Conservation (phyloP, 345 rosid species). For the Hibiscus trionum region DNA sequence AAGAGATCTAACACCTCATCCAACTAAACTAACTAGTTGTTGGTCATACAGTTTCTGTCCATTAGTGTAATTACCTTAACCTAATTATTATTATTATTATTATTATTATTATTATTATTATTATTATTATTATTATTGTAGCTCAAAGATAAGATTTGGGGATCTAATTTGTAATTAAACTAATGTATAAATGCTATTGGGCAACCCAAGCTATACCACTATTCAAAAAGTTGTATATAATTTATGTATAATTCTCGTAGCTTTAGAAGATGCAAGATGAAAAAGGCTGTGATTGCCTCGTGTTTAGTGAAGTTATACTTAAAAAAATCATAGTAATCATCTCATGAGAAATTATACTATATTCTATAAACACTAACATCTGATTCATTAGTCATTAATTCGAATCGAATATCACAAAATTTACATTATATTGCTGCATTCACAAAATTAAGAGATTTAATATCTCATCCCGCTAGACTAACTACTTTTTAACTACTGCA, state of each 20-base stretch:
- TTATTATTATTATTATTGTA: not conserved
- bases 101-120: not conserved
- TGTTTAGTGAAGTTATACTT: too few species aligned
- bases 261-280: not conserved
- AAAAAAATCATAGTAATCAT: not conserved
- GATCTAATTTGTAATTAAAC: slow-evolving; percentile 5
- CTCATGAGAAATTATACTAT: not conserved
- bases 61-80: not conserved
- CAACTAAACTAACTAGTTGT: too few species aligned
- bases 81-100: not conserved
- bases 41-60: too few species aligned
- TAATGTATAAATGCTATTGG: not conserved
- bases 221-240: slow-evolving; percentile 7
- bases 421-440: too few species aligned
- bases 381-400: too few species aligned
- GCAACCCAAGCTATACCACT: not conserved
- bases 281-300: too few species aligned
- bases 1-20: too few species aligned
- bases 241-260: not conserved
- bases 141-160: slow-evolving; percentile 5
- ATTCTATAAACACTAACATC: too few species aligned
- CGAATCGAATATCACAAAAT: too few species aligned
- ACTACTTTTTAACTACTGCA: slow-evolving; percentile 1
- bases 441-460: too few species aligned
- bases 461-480: too few species aligned